Base-by-base conservation (phyloP, 169 alveolate genomes). In the Cryptosporidium sp. region DNA sequence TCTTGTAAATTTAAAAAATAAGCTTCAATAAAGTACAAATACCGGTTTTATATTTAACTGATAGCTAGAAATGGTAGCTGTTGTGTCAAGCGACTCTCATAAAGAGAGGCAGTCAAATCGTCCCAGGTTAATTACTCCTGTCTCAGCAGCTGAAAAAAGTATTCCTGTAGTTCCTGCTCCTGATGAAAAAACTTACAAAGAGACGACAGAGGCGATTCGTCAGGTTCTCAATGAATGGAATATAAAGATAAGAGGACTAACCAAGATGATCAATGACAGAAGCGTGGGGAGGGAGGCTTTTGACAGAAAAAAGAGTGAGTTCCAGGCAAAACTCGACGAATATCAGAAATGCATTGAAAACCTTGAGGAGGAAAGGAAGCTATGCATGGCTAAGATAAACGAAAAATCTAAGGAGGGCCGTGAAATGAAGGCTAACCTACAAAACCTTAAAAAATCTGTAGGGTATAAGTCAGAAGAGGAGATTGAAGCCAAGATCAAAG, bases 381-480 rank as follows among this genome's bases (percentile, higher is more conserved):
- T 41, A 9, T 80, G 55, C 16, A 80, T 80, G 89, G 75, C 75
- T 3, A 80, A 80, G 48, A 80, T 80, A 41, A 70, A 80, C 18
- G 89, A 80, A 58, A 80, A 80, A 23, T 80, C 89, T 48, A 80
- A 67, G 26, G 89, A 80, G 37, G 89, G 89, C 16, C 69, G 75
- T 26, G 89, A 80, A 23, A 80, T 80, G 89, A 80, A 65, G 68
- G 75, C 73, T 80, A 59, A 80, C 26, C 43, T 80, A 4, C 73
- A 65, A n/a, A 80, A 65, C 41, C 70, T 80, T 16, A 80, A 80
- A 33, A 80, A 80, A 35, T 62, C 89, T 1, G 89, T 80, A 14
- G 89, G 89, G 14, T 80, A 80, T 45, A 80, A 80, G 41, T 80
- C 89, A n/a, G 89, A 80, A 48, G 89, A 80, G 68, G 89, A 80